Base-by-base conservation (phyloP, 106 monocot species). In the Allium fistulosum region DNA sequence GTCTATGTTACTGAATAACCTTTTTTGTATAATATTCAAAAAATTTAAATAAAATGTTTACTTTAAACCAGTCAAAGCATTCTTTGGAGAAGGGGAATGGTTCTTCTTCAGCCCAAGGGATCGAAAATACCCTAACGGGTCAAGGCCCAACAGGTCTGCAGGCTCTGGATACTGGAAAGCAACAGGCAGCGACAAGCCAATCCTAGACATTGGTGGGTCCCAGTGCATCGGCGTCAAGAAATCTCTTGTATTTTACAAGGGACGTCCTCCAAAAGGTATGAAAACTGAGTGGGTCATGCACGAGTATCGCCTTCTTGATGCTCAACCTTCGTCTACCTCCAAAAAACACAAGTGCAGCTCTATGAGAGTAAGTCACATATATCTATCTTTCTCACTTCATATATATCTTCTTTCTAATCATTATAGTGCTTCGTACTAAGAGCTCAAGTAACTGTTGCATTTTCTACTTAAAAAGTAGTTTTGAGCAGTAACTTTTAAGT, bases 241-340 rank as follows among this genome's bases (percentile, higher is more conserved):
- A 58, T 71, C 81, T 18, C 77, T 81, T 16, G 73, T 77, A 4
- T 81, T 77, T 76, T 77, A 81, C 69, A 63, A 72, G 4, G 81
- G 77, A 8, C 63, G 77, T 46, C 76, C 82, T 6, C 82, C 82
- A 2, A 77, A 77, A 53, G 81, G 81, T 11, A 37, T 55, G 69
- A 82, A 82, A 46, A 84, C 88, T 1, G 81, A 84, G 9, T 88
- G 88, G 88, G 79, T 84, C 69, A 88, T 88, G 88, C 84, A 88
- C 47, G 88, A 88, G 52, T 88, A 88, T 61, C 81, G 84, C 16
- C 79, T 88, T 11, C 51, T 71, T 26, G 72, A 74, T 52, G n/a
- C 49, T 26, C 13, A 57, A 22, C 2, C 57, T 10, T 46, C 51
- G 16, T 8, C 56, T 69, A 56, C 45, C 3, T 17, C 58, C 10